Percentiles rank a stretch among this genome's conserved stretches.
These are phyloP conservation scores for Solanum ahanhuiri DNA, from an alignment of 257 asterid species.

Conservation along the genomic window DNA sequence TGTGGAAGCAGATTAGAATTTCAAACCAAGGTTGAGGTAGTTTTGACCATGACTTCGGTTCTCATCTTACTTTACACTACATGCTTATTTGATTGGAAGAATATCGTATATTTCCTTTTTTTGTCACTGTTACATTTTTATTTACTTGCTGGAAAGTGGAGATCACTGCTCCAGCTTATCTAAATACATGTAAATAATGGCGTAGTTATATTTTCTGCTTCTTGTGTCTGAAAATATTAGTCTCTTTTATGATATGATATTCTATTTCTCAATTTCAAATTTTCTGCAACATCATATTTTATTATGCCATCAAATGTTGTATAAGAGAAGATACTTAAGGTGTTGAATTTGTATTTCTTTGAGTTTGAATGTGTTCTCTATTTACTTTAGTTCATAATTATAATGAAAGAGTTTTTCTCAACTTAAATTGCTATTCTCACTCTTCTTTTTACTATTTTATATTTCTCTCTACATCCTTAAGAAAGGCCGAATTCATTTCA, in stretches of 20 bases:
- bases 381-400: too few species aligned
- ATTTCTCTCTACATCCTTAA: too few species aligned
- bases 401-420: too few species aligned
- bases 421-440: too few species aligned
- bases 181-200: neutral
- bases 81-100: neutral
- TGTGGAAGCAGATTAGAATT: constrained; percentile 92
- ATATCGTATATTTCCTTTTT: neutral
- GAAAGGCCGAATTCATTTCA: too few species aligned
- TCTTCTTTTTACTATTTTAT: too few species aligned
- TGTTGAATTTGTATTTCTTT: too few species aligned
- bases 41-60: neutral
- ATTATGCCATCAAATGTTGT: neutral
- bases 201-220: neutral
- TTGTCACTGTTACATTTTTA: neutral
- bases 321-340: too few species aligned
- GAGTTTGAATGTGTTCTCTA: too few species aligned
- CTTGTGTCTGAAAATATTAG: neutral
- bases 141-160: neutral
- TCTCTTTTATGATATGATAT: neutral
- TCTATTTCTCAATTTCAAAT: neutral
- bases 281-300: neutral
- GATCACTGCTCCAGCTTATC: neutral
- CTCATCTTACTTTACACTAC: neutral
- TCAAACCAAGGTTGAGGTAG: constrained; percentile 80